phyloP scores from a whole-genome alignment of 495 filamentous ascomycete species.

The Penicillium taxi region DNA sequence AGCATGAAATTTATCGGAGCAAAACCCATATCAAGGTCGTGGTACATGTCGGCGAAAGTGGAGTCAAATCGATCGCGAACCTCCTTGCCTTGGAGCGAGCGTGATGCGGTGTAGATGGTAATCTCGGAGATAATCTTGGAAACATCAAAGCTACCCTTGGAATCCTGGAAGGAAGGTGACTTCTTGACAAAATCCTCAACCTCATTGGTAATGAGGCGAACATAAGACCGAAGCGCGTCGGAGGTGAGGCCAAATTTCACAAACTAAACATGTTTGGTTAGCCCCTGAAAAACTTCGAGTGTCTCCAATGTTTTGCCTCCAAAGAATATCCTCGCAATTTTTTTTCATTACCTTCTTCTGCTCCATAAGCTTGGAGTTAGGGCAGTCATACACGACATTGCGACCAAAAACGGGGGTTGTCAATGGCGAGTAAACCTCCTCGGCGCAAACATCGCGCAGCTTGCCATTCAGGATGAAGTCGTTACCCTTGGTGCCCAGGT shows the following conservation, averaged over 20 bases:
- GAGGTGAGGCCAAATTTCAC: conserved; percentile 58
- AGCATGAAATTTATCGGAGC: conserved; percentile 60
- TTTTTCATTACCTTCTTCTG: conserved; percentile 50
- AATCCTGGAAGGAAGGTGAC: conserved; percentile 37
- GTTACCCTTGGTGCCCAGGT: conserved; percentile 53
- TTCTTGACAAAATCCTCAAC: conserved; percentile 44
- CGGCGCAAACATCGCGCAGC: conserved; percentile 53
- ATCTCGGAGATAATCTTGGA: conserved; percentile 51
- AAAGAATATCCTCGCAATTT: no score
- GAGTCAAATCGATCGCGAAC: conserved; percentile 55
- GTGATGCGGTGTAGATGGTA: conserved; percentile 59
- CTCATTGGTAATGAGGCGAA: conserved; percentile 48
- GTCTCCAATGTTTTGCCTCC: background rate
- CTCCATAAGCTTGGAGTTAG: conserved; percentile 60
- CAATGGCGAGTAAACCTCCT: conserved; percentile 55
- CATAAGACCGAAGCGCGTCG: conserved; percentile 55
- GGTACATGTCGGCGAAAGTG: conserved; percentile 54
- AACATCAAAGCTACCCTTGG: conserved; percentile 45
- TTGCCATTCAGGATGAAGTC: conserved; percentile 59
- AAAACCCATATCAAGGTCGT: conserved; percentile 60
- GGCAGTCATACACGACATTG: conserved; percentile 59
- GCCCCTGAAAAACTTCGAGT: background rate
- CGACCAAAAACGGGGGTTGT: conserved; percentile 57
- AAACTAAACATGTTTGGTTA: conserved; percentile 35
- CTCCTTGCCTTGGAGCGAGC: conserved; percentile 57